A percentile compares a stretch with the other conserved stretches of the same genome.
These are phyloP conservation scores for Ensete ventricosum DNA, from an alignment of 176 grass and related monocot species.

Conservation along the genomic window DNA sequence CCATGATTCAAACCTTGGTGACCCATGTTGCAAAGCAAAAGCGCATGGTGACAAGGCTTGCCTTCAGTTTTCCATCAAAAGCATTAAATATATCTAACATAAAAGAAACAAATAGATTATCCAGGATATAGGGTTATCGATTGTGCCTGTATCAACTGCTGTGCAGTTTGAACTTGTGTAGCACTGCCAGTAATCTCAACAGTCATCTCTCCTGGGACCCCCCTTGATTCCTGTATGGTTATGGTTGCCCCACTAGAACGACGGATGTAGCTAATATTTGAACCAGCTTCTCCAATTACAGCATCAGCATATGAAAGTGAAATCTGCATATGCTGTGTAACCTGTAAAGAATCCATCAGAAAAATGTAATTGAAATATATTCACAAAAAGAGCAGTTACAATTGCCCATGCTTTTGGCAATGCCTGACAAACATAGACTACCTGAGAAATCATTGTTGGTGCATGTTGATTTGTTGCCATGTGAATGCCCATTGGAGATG, in stretches of 20 bases:
- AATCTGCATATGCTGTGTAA: slow-evolving; percentile 86
- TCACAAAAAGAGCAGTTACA: not conserved
- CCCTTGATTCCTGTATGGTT: slow-evolving; percentile 91
- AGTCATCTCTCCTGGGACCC: slow-evolving; percentile 85
- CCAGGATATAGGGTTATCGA: not conserved
- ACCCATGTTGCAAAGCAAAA: no score
- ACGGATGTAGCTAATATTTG: slow-evolving; percentile 87
- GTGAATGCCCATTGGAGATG: slow-evolving; percentile 26
- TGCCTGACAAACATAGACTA: slow-evolving; percentile 29
- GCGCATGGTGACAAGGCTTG: no score
- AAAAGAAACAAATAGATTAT: not conserved
- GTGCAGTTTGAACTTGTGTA: slow-evolving; percentile 88
- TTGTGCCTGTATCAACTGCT: slow-evolving; percentile 84
- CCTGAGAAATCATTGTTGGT: slow-evolving; percentile 52
- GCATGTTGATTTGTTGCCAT: slow-evolving; percentile 46
- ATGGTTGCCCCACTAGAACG: slow-evolving; percentile 91
- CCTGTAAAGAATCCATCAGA: slow-evolving; percentile 17
- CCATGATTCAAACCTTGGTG: no score
- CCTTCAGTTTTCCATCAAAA: not conserved
- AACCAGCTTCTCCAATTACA: slow-evolving; percentile 82
- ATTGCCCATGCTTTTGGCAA: not conserved
- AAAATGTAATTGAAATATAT: no score
- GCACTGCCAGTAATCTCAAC: slow-evolving; percentile 79
- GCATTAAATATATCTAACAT: not conserved
- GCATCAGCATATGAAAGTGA: slow-evolving; percentile 92